Evolutionary conservation across 192 early-diverging fungal species (phyloP).

Genomic region (Linnemannia schmuckeri): DNA sequence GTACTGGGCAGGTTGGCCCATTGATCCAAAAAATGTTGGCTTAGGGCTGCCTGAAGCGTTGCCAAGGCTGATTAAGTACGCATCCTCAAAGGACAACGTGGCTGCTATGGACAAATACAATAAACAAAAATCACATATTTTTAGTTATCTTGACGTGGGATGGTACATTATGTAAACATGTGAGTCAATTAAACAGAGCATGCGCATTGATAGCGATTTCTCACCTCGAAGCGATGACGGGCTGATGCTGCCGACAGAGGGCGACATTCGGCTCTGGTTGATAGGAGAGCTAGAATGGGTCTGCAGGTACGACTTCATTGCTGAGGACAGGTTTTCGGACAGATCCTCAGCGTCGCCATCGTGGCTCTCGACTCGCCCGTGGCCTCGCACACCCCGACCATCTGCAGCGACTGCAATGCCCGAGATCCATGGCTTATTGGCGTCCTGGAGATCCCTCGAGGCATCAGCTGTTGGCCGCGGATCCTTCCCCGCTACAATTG

Average conservation of each 20-base stretch:
- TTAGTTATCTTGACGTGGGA: neutral
- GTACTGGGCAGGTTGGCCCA: constrained; percentile 22
- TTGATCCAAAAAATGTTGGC: constrained; percentile 22
- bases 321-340: constrained; percentile 35
- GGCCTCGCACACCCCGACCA: constrained; percentile 10
- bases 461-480: constrained; percentile 21
- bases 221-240: constrained; percentile 49
- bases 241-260: constrained; percentile 41
- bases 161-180: neutral
- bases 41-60: constrained; percentile 49
- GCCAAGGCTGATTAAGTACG: constrained; percentile 61
- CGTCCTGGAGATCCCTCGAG: constrained; percentile 22
- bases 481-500: constrained; percentile 57
- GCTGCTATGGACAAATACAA: constrained; percentile 12
- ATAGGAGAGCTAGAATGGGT: constrained; percentile 39
- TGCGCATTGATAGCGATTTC: neutral
- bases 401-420: constrained; percentile 36
- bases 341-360: constrained; percentile 49
- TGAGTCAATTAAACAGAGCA: neutral
- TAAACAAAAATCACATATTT: neutral
- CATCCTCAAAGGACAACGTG: constrained; percentile 72
- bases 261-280: constrained; percentile 50
- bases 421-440: constrained; percentile 44
- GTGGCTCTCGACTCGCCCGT: constrained; percentile 41
- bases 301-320: constrained; percentile 32